Percentiles rank a stretch among this genome's conserved stretches.
phyloP scores from a whole-genome alignment of 305 asterid genomes.

The Solanum chacoense region DNA sequence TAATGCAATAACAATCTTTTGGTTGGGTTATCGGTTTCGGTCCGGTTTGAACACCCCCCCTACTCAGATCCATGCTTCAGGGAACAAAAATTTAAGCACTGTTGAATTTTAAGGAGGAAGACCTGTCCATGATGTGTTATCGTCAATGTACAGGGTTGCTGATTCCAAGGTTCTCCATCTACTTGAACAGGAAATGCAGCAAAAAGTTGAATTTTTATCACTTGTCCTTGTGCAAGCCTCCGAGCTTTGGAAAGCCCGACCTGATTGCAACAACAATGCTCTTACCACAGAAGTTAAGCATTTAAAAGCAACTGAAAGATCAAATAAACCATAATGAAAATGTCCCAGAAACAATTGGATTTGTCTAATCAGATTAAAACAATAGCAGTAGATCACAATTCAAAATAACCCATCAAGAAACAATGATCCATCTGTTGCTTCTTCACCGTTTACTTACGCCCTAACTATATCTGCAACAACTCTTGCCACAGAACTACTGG shows the following conservation, averaged over 20 bases:
- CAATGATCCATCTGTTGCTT: background rate
- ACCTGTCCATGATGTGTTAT: slow-evolving; percentile 97
- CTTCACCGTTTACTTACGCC: background rate
- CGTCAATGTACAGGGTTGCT: slow-evolving; percentile 67
- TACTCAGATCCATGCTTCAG: background rate
- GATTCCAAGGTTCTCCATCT: slow-evolving; percentile 98
- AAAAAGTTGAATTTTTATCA: slow-evolving; percentile 76
- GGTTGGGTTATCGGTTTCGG: background rate
- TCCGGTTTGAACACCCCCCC: background rate
- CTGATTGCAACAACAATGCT: slow-evolving; percentile 16
- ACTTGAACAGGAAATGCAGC: slow-evolving; percentile 84
- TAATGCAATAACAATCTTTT: background rate
- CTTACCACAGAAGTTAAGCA: background rate
- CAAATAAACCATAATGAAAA: background rate
- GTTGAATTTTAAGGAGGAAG: background rate
- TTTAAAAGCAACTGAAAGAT: background rate
- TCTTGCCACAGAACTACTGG: background rate
- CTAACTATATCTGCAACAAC: background rate
- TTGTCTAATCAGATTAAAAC: background rate
- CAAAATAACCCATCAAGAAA: background rate
- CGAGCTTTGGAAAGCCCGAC: slow-evolving; percentile 90
- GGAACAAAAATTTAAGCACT: background rate
- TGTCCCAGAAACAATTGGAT: background rate
- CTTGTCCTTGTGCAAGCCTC: slow-evolving; percentile 88
- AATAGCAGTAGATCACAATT: background rate